phyloP scores from a whole-genome alignment of 257 asterid species.

The Vinca minor region DNA sequence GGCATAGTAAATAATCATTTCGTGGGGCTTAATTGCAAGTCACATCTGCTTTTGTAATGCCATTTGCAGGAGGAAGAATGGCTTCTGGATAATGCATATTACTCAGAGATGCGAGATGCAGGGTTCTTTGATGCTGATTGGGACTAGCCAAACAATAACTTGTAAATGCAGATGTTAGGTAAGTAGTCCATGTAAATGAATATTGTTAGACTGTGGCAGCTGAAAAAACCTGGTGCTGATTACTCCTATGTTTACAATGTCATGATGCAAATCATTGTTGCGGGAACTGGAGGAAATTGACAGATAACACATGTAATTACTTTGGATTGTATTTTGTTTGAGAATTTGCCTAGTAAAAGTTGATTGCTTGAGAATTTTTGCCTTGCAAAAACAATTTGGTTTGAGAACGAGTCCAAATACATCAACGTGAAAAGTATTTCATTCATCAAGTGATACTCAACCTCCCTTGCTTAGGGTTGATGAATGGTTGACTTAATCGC shows the following conservation, averaged over 20 bases:
- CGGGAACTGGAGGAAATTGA: no score
- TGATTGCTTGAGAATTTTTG: no score
- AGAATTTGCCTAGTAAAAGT: no score
- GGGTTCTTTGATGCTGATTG: constrained; percentile 76
- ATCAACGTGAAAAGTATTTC: no score
- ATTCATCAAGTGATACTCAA: no score
- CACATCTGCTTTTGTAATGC: neutral
- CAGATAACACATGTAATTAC: no score
- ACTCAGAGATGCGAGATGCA: constrained; percentile 91
- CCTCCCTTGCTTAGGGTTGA: no score
- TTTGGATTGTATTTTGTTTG: no score
- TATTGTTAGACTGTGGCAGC: neutral
- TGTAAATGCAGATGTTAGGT: neutral
- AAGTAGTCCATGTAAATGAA: neutral
- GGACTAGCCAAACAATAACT: constrained; percentile 34
- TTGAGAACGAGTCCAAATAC: no score
- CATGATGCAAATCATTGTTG: neutral
- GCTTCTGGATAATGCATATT: constrained; percentile 79
- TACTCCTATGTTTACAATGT: neutral
- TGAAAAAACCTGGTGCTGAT: neutral
- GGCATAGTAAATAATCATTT: neutral
- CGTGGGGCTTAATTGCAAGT: neutral
- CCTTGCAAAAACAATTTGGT: no score
- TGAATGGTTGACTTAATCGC: no score
- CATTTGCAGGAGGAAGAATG: constrained; percentile 75